A percentile compares a stretch with the other conserved stretches of the same genome.
These are phyloP conservation scores for Colletotrichum trifolii DNA, from an alignment of 2,329 filamentous ascomycete genomes.

Conservation along the genomic window DNA sequence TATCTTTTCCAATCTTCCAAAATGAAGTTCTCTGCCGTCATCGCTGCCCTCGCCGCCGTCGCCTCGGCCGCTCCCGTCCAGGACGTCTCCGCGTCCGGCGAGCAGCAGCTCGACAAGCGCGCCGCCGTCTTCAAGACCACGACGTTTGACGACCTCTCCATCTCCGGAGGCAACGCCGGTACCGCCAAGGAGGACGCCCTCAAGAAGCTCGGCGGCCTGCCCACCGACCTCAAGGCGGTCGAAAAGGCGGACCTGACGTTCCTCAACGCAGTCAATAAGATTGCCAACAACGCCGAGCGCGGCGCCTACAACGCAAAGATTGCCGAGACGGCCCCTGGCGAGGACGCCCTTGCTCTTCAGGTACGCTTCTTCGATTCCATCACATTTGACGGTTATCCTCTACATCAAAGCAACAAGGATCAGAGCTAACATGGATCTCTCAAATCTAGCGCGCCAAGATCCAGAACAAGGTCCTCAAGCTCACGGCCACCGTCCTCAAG, in stretches of 20 bases:
- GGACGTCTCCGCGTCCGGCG: constrained; percentile 11
- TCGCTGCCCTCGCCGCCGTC: constrained; percentile 42
- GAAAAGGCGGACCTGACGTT: constrained; percentile 59
- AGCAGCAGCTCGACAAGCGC: constrained; percentile 39
- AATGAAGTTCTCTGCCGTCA: constrained; percentile 49
- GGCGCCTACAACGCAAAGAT: constrained; percentile 66
- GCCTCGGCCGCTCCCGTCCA: constrained; percentile 40
- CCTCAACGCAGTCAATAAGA: constrained; percentile 61
- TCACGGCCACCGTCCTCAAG: constrained; percentile 61
- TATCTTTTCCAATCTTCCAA: constrained; percentile 28
- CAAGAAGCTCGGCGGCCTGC: constrained; percentile 50
- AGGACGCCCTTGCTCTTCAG: constrained; percentile 59
- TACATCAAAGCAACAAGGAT: neutral
- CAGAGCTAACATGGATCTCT: neutral
- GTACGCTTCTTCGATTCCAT: constrained; percentile 38
- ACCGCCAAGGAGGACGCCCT: constrained; percentile 56
- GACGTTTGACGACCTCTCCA: constrained; percentile 58
- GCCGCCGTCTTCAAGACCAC: constrained; percentile 46
- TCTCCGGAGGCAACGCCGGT: constrained; percentile 58
- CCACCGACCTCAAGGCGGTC: constrained; percentile 55
- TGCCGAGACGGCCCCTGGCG: constrained; percentile 54
- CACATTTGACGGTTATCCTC: neutral
- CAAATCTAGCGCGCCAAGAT: constrained; percentile 60
- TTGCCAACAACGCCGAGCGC: constrained; percentile 63
- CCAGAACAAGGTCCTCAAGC: constrained; percentile 70